Evolutionary conservation across 164 flowering plant species (phyloP), one percentile per base, ranked within the genome.

Genomic region (Taxillus chinensis): DNA sequence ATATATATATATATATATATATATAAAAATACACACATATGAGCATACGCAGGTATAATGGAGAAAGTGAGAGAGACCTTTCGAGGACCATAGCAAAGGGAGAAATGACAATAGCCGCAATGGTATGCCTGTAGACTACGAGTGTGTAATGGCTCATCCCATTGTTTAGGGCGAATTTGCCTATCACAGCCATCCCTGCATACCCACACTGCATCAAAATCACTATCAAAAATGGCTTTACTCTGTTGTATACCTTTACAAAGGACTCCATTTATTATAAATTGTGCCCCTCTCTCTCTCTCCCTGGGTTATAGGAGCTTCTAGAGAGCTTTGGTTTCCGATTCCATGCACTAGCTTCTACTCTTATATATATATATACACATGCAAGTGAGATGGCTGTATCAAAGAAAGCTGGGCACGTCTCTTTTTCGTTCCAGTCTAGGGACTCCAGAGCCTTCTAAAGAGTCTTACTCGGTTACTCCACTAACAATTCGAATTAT

Each of bases 61-160:
- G 38, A 46, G 46, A 42, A 10, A 45, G 67, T 50, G 27, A 48
- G 40, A 48, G 39, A 13, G n/a, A 82, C 87, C 80, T 75, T 16
- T 81, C 87, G 2, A 83, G 62, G 42, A 73, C 2, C 3, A 78
- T 2, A 37, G 88, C 85, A 41, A 83, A 76, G 46, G 88, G 88
- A 59, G 80, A 70, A 41, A 83, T 45, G 40, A 75, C 67, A 12
- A 62, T 13, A 27, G 80, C 41, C 8, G 86, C 88, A 49, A 78
- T 37, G 7, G 57, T 66, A 45, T 79, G 71, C 1, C 88, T 69
- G 45, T 83, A 83, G 15, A 75, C 81, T 0, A 76, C 72, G 13
- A 79, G 69, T 0, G 78, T 71, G 70, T 75, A 75, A 53, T 68
- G 75, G 70, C 68, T 73, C 81, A 81, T 78, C 4, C 88, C 88